Evolutionary conservation across 345 rosid genomes (phyloP), one percentile per base, ranked within the genome.

Genomic region (Linum trigynum): DNA sequence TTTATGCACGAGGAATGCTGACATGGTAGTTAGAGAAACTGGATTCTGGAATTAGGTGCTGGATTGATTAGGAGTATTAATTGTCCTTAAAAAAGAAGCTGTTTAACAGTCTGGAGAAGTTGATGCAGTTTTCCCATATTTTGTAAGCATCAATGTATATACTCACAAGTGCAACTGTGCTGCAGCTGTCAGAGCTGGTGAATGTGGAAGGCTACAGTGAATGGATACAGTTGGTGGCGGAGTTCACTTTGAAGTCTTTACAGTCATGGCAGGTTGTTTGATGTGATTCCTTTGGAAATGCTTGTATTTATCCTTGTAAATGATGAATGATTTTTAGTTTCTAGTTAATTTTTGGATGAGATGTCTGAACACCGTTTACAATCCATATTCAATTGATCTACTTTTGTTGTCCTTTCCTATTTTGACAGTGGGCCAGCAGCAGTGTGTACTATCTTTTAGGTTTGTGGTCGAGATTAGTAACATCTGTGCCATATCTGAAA

Each of bases 361-460:
- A 12, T 10, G 53, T 3, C 53, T 48, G 53, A 12, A 48, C 53
- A 48, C 32, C 32, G 32, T 23, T 23, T 23, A 23, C 32, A 23
- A 23, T 23, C 32, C 14, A 48, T 48, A 14, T 48, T 6, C 3
- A 48, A 48, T 48, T 48, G 14, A 48, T 10, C 53, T 9, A 48
- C 53, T 48, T 48, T 9, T 15, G 14, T 9, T 48, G 53, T 48
- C 14, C 53, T 48, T 69, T 69, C 68, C 15, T 64, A 68, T 77
- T 50, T 67, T 76, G 62, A 67, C 81, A 91, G 99, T 95, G 99
- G 99, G 99, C 99, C 71, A 95, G 96, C 77, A 95, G 97, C 83
- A 95, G 99, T 66, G 97, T 95, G 62, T 95, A 95, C 82, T 88
- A 91, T 76, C 95, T 94, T 63, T 73, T 94, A 73, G 99, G 99